Evolutionary conservation across 345 rosid species (phyloP).

Genomic region (Syzygium jambos): DNA sequence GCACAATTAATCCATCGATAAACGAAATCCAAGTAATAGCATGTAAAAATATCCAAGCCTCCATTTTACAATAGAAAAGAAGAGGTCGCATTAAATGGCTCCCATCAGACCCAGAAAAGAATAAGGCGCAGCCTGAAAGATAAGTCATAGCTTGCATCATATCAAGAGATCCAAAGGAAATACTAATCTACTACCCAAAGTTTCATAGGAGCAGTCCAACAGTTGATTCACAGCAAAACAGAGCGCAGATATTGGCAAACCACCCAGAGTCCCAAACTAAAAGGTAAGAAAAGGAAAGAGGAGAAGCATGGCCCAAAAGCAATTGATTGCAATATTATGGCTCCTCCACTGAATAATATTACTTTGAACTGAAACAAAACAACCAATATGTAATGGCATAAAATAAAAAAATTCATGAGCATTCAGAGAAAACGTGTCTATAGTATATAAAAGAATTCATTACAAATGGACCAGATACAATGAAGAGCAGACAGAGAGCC

Average conservation of each 20-base stretch:
- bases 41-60: not conserved
- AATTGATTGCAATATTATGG: not conserved
- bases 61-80: not conserved
- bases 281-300: not conserved
- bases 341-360: not conserved
- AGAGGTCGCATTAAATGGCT: not conserved
- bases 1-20: not conserved
- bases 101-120: not conserved
- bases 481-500: not conserved
- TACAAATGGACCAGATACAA: not conserved
- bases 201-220: not conserved
- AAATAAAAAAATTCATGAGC: not conserved
- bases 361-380: not conserved
- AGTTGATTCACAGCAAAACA: not conserved
- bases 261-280: not conserved
- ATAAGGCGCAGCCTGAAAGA: not conserved
- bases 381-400: not conserved
- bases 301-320: not conserved
- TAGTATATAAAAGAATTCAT: not conserved
- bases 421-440: not conserved
- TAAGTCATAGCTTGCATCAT: not conserved
- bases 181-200: not conserved
- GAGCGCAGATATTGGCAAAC: not conserved
- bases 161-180: not conserved
- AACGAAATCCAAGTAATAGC: not conserved